Percentiles rank a stretch among this genome's conserved stretches.
Evolutionary conservation across 208 protist genomes (phyloP).

Genomic region (Leptomonas seymouri): DNA sequence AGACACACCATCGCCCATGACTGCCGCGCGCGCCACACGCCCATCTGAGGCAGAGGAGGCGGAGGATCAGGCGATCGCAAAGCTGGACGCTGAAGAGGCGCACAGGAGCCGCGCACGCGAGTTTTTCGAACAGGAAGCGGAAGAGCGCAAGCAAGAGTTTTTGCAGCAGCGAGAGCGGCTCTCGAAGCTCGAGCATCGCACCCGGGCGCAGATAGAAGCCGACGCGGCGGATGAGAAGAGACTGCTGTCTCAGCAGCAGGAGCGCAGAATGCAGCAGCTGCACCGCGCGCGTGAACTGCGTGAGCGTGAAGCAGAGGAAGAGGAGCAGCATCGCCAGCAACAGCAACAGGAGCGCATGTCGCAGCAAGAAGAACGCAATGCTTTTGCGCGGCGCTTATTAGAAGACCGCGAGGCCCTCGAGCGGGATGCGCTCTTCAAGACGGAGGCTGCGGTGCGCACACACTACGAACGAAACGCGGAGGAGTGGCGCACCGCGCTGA

Average conservation of each 20-base stretch:
- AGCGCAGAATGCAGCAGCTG: neutral
- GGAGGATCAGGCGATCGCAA: neutral
- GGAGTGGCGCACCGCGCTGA: constrained; percentile 15
- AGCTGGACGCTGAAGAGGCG: neutral
- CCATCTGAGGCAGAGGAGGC: neutral
- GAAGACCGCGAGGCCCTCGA: constrained; percentile 26
- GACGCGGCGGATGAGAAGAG: constrained; percentile 1
- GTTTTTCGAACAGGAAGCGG: too few relatives aligned
- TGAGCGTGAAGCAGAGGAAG: constrained; percentile 1
- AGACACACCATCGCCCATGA: constrained; percentile 24
- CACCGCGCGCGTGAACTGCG: constrained; percentile 5
- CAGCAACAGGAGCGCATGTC: neutral
- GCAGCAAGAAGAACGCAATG: constrained; percentile 19
- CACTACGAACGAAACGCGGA: constrained; percentile 26
- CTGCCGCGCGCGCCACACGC: constrained; percentile 4
- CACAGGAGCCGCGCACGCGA: too few relatives aligned
- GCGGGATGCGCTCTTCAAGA: constrained; percentile 26
- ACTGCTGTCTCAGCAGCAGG: neutral
- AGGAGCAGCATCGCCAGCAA: constrained; percentile 10
- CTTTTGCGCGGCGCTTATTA: constrained; percentile 14
- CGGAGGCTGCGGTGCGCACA: constrained; percentile 24
- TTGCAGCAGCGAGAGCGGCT: too few relatives aligned
- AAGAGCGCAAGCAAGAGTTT: too few relatives aligned
- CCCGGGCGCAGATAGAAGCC: neutral
- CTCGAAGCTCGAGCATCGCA: constrained; percentile 1